phyloP scores from a whole-genome alignment of 2,329 filamentous ascomycete genomes.

The Diaporthe caulivora region DNA sequence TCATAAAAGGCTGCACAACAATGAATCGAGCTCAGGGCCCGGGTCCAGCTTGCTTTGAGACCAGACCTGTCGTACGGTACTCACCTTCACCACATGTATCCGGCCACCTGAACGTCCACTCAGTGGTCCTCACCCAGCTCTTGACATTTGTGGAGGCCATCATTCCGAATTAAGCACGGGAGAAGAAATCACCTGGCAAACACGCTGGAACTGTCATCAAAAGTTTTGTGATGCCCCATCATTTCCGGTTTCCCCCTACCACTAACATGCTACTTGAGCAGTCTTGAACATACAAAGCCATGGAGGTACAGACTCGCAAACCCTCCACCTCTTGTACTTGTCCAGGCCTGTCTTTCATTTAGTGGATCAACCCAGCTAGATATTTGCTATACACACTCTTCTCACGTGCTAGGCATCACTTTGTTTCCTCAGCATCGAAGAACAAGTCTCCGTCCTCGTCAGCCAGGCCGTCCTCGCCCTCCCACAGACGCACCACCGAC shows the following conservation, averaged over 20 bases:
- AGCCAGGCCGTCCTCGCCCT: not conserved
- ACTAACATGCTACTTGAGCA: not conserved
- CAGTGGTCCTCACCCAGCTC: no score
- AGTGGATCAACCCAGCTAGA: no score
- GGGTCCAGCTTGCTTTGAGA: not conserved
- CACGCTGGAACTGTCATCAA: no score
- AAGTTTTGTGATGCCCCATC: no score
- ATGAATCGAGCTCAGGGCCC: not conserved
- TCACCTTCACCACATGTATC: no score
- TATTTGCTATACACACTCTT: not conserved
- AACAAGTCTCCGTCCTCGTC: conserved; percentile 4
- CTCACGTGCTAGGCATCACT: not conserved
- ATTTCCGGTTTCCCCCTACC: no score
- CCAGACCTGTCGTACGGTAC: no score
- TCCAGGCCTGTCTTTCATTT: not conserved
- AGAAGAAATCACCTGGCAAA: no score
- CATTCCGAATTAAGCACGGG: no score
- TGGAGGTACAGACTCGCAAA: not conserved
- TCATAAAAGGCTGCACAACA: not conserved
- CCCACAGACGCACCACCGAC: not conserved
- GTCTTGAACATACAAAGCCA: not conserved
- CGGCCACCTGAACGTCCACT: no score
- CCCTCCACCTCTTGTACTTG: not conserved
- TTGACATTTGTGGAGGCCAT: no score
- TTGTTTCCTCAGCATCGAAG: conserved; percentile 6